A percentile compares a stretch with the other conserved stretches of the same genome.
Evolutionary conservation across 2,329 filamentous ascomycete genomes (phyloP).

Genomic region (Aspergillus tubingensis): DNA sequence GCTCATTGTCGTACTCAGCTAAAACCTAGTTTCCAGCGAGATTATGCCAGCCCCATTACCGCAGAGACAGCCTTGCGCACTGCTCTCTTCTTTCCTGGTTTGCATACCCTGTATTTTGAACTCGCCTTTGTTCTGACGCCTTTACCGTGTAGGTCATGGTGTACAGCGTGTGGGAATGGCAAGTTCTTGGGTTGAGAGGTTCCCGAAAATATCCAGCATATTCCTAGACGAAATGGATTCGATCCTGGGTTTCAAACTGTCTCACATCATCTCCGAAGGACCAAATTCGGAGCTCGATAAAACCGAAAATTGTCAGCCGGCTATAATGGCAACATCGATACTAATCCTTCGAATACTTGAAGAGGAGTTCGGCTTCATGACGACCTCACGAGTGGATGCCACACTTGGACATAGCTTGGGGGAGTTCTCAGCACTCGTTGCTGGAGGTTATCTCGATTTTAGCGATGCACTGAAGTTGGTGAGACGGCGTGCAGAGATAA

Average conservation of each 20-base stretch:
- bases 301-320: constrained; percentile 87
- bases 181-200: constrained; percentile 80
- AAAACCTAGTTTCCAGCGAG: constrained; percentile 1
- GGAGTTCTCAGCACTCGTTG: constrained; percentile 88
- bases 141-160: constrained; percentile 68
- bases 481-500: constrained; percentile 74
- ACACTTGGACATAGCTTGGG: constrained; percentile 88
- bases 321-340: constrained; percentile 93
- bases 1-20: not conserved
- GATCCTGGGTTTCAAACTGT: constrained; percentile 72
- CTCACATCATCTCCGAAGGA: constrained; percentile 74
- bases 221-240: constrained; percentile 84
- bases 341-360: constrained; percentile 87
- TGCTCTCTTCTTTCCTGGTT: constrained; percentile 52
- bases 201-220: constrained; percentile 73
- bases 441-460: constrained; percentile 77
- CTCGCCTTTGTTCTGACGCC: constrained; percentile 14
- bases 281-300: constrained; percentile 75
- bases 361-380: constrained; percentile 76
- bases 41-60: constrained; percentile 3
- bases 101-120: constrained; percentile 5
- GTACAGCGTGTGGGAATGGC: constrained; percentile 89
- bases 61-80: constrained; percentile 36
- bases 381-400: constrained; percentile 71
- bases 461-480: constrained; percentile 77